Percentiles rank a stretch among this genome's conserved stretches.
Conservation (phyloP, 495 filamentous ascomycete genomes). For the Penicillium chermesinum region DNA sequence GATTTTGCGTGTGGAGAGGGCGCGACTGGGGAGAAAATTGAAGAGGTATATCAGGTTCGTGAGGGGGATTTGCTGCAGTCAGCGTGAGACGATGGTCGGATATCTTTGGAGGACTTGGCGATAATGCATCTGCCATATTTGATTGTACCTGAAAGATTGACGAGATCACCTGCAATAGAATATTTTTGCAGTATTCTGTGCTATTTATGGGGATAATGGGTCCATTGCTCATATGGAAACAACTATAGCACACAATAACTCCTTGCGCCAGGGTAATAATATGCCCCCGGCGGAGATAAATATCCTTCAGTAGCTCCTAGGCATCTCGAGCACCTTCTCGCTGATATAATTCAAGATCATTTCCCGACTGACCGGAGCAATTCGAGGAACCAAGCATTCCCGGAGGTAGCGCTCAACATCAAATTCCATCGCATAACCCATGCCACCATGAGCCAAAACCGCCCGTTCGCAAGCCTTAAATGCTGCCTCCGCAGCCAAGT, state of each 20-base stretch:
- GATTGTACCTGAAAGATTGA: no score
- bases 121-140: no score
- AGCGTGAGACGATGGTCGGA: not conserved
- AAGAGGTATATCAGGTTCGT: conserved; percentile 36
- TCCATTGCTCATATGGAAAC: no score
- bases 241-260: no score
- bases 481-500: conserved; percentile 72
- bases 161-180: no score
- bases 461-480: conserved; percentile 68
- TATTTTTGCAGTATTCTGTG: not conserved
- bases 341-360: conserved; percentile 76
- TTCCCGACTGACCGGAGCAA: conserved; percentile 69
- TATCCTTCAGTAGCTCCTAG: conserved; percentile 45
- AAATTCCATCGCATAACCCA: conserved; percentile 75
- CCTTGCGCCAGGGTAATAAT: no score
- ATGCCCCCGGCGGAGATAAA: no score
- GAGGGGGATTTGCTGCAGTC: conserved; percentile 27
- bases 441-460: conserved; percentile 62
- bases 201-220: no score
- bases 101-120: no score
- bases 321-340: conserved; percentile 58
- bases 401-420: conserved; percentile 72
- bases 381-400: conserved; percentile 67
- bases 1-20: conserved; percentile 36
- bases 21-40: conserved; percentile 35